phyloP scores from a whole-genome alignment of 768 basidiomycete species.

The Serendipita sp. region DNA sequence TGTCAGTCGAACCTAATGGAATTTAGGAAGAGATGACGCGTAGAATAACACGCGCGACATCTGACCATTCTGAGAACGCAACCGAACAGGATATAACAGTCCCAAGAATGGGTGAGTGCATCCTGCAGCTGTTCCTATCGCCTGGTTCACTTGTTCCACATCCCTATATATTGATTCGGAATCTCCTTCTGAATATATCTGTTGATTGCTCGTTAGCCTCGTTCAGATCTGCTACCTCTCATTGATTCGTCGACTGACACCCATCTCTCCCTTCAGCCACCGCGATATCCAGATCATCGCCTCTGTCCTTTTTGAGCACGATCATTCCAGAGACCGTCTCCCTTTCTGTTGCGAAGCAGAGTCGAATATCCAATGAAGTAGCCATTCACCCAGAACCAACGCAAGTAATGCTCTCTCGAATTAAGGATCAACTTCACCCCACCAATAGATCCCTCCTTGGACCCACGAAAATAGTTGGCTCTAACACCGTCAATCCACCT shows the following conservation, averaged over 20 bases:
- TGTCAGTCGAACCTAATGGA: neutral
- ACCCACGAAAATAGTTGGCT: neutral
- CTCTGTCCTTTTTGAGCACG: neutral
- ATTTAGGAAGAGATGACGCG: slow-evolving; percentile 4
- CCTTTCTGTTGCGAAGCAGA: neutral
- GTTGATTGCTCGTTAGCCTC: too few species aligned
- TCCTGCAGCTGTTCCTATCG: neutral
- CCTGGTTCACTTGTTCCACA: too few species aligned
- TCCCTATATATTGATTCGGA: too few species aligned
- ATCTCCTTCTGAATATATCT: too few species aligned
- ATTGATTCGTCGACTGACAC: neutral
- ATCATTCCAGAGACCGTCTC: neutral
- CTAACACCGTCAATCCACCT: neutral
- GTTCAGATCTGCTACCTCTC: neutral
- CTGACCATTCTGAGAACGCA: neutral
- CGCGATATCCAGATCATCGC: neutral
- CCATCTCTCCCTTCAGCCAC: neutral
- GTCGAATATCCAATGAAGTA: neutral
- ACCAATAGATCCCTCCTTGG: neutral
- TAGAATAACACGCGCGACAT: neutral
- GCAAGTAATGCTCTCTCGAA: neutral
- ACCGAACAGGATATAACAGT: neutral
- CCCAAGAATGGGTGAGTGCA: neutral
- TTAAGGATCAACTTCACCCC: neutral
- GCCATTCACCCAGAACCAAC: neutral